Evolutionary conservation across 257 asterid genomes (phyloP).

Genomic region (Agastache rugosa): DNA sequence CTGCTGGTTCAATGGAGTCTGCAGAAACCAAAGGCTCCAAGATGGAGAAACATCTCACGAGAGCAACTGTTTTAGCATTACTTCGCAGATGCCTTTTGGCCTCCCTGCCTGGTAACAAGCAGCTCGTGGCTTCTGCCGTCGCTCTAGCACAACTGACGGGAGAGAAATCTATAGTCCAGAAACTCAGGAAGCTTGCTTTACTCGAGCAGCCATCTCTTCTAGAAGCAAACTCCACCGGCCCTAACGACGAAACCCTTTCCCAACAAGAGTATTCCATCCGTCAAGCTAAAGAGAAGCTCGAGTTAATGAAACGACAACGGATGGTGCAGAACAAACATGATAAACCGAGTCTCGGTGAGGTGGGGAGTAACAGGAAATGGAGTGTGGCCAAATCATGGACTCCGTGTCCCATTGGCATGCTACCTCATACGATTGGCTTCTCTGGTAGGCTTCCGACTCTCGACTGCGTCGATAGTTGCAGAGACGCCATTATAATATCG

Average conservation of each 20-base stretch:
- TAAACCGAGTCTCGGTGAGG: slow-evolving; percentile 22
- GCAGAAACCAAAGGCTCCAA: slow-evolving; percentile 45
- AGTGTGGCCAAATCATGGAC: slow-evolving; percentile 63
- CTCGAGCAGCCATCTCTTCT: slow-evolving; percentile 30
- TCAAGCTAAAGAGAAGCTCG: slow-evolving; percentile 57
- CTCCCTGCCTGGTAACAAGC: slow-evolving; percentile 52
- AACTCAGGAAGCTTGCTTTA: slow-evolving; percentile 62
- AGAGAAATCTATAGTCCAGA: slow-evolving; percentile 52
- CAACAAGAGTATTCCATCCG: slow-evolving; percentile 53
- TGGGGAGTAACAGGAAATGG: slow-evolving; percentile 53
- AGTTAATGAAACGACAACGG: slow-evolving; percentile 40
- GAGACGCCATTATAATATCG: slow-evolving; percentile 35
- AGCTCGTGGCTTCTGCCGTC: slow-evolving; percentile 50
- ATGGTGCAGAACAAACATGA: slow-evolving; percentile 37
- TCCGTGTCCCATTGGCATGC: slow-evolving; percentile 84
- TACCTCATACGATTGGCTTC: slow-evolving; percentile 64
- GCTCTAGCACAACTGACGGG: slow-evolving; percentile 59
- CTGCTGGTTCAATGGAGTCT: slow-evolving; percentile 38
- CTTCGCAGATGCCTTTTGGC: slow-evolving; percentile 65
- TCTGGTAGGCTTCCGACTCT: slow-evolving; percentile 67
- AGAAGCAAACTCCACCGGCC: slow-evolving; percentile 31
- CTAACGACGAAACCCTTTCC: slow-evolving; percentile 38
- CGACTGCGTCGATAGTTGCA: slow-evolving; percentile 37
- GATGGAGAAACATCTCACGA: slow-evolving; percentile 41
- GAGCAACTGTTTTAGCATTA: slow-evolving; percentile 49